Conservation (phyloP, 768 basidiomycete genomes). For the Podaxis rugospora region DNA sequence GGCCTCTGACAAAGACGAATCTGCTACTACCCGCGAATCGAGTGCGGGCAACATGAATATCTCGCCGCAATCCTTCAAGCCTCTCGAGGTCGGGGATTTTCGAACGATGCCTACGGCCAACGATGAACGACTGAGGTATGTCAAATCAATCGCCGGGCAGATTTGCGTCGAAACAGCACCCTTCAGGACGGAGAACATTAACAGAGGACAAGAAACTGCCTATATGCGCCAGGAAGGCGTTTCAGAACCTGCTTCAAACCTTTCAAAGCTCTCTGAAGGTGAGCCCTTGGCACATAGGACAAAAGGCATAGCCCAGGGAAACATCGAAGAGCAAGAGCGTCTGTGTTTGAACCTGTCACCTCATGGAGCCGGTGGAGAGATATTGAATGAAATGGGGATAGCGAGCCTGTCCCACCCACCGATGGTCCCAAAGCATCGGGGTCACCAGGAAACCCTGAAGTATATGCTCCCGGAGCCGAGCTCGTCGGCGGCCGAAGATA, state of each 20-base stretch:
- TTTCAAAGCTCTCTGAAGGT: background rate
- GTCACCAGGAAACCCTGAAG: background rate
- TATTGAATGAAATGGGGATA: background rate
- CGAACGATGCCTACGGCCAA: background rate
- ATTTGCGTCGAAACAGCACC: background rate
- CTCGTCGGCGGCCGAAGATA: background rate
- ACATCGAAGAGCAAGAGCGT: background rate
- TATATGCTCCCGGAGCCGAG: background rate
- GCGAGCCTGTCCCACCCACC: background rate
- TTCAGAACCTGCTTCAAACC: background rate
- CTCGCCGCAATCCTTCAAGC: background rate
- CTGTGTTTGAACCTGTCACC: background rate
- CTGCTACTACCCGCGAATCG: background rate
- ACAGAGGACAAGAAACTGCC: background rate
- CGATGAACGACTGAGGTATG: background rate
- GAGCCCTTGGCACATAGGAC: background rate
- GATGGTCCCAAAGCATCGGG: background rate
- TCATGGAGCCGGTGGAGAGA: background rate
- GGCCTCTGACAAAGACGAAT: background rate
- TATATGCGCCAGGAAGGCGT: background rate
- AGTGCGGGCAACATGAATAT: background rate
- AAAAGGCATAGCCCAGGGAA: background rate
- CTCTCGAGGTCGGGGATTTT: background rate
- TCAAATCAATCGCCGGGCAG: background rate
- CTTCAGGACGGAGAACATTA: background rate